Evolutionary conservation across 352 stramenopile genomes (phyloP), one percentile per base, ranked within the genome.

Genomic region (Pythium insidiosum): DNA sequence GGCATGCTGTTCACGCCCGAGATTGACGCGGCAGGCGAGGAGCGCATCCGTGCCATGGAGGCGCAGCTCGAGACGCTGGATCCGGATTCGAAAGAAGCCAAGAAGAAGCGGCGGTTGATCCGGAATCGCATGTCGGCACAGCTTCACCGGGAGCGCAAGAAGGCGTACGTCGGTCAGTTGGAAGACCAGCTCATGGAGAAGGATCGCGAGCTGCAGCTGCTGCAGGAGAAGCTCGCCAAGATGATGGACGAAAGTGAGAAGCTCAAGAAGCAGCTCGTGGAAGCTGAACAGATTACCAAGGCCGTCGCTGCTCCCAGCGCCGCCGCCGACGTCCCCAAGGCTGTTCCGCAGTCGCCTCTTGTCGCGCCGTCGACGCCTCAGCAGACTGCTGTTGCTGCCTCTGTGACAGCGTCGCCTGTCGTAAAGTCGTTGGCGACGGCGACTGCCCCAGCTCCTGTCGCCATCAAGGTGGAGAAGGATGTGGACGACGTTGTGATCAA

Each of bases 111-210:
- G 18, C 75, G 81, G 5, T 50, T 93, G 5, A 93, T 93, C 34
- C 81, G 81, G 35, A 93, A 93, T 53, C 81, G 81, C 63, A 93
- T 93, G 81, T 90, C 77, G 43, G 81, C 81, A 15, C 81, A 93
- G 49, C 68, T 93, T 26, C 81, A 93, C 47, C 77, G 81, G 20
- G 81, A 93, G 47, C 81, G 81, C 47, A 93, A 93, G 61, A 93
- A 93, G 54, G 81, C 81, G 20, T 93, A 93, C 50, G 81, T 93
- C 4, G 81, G 79, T 0, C 81, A 93, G 55, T 52, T 93, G 1
- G 81, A 93, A 43, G 75, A 93, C 43, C 77, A 93, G 56, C 43
- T 93, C 12, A 56, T 84, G 30, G 75, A 79, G 23, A 93, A 93
- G 53, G 81, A 93, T 48, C 66, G 61, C 28, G 76, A 93, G 44